Evolutionary conservation across 352 stramenopile species (phyloP).

Genomic region (Globisporangium paddicum): DNA sequence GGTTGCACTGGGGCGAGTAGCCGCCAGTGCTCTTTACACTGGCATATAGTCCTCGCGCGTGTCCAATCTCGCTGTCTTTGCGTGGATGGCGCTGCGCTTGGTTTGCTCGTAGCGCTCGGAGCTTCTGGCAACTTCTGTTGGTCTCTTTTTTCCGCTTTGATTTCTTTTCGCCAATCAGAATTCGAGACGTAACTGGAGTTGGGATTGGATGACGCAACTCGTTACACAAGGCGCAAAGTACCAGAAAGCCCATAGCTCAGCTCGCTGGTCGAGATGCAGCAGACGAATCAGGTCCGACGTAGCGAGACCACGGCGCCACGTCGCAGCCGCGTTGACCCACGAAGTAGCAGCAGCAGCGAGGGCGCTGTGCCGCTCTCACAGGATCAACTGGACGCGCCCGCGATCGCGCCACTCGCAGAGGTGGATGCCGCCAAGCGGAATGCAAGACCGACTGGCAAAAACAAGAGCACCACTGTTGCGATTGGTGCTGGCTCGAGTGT

Average conservation of each 20-base stretch:
- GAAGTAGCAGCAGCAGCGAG: background rate
- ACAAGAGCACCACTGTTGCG: background rate
- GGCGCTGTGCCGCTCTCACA: background rate
- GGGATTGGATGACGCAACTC: constrained; percentile 5
- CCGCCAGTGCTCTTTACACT: too few relatives aligned
- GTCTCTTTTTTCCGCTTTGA: too few relatives aligned
- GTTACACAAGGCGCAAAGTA: background rate
- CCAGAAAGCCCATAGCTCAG: background rate
- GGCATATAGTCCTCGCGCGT: too few relatives aligned
- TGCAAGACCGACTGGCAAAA: background rate
- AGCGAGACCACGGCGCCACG: background rate
- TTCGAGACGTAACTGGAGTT: background rate
- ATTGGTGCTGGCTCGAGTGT: background rate
- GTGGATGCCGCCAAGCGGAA: background rate
- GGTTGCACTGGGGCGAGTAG: constrained; percentile 72
- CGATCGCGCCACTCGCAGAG: background rate
- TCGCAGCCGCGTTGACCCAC: background rate
- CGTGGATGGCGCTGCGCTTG: too few relatives aligned
- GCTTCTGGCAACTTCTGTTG: too few relatives aligned
- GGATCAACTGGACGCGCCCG: background rate
- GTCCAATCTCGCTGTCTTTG: too few relatives aligned
- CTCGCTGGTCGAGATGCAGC: constrained; percentile 5
- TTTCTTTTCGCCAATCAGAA: too few relatives aligned
- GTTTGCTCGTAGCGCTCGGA: too few relatives aligned
- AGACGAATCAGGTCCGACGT: background rate